A percentile compares a stretch with the other conserved stretches of the same genome.
These are phyloP conservation scores for Murraya koenigii DNA, from an alignment of 345 rosid genomes.

Conservation along the genomic window DNA sequence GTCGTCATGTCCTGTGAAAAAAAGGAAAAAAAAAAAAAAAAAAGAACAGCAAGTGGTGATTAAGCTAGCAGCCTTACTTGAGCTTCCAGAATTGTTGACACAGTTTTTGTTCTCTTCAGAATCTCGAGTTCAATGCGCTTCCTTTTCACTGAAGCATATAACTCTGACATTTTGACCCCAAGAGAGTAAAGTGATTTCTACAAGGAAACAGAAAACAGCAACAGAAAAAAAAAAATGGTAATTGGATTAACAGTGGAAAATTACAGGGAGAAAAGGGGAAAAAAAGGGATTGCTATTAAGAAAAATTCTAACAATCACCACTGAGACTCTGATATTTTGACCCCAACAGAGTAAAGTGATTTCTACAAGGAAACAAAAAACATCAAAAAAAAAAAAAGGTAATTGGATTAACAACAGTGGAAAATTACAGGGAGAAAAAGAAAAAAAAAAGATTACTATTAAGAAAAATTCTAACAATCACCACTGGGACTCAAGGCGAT, in stretches of 20 bases:
- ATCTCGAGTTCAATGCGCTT: conserved; percentile 54
- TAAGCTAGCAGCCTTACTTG: conserved; percentile 50
- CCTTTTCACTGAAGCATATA: conserved; percentile 55
- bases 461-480: not conserved
- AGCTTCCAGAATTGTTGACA: conserved; percentile 53
- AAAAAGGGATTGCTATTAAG: not conserved
- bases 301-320: too few relatives aligned
- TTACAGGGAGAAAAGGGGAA: not conserved
- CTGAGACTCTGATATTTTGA: conserved; percentile 56
- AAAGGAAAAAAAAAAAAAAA: not conserved
- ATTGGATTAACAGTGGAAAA: not conserved
- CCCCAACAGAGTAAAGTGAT: conserved; percentile 50
- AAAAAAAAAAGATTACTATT: not conserved
- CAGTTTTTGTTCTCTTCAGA: conserved; percentile 39
- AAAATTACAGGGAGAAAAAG: not conserved
- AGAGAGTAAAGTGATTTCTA: conserved; percentile 65
- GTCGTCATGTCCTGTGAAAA: too few relatives aligned
- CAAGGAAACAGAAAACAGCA: conserved; percentile 16
- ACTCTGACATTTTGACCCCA: conserved; percentile 50
- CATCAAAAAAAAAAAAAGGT: not conserved
- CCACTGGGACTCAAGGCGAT: too few relatives aligned
- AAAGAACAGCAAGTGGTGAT: not conserved
- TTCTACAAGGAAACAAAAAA: conserved; percentile 40
- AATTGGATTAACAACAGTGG: not conserved
- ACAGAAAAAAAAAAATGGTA: not conserved